These are phyloP conservation scores for Picochlorum sp. DNA, from an alignment of 139 green algal species.

Conservation along the genomic window DNA sequence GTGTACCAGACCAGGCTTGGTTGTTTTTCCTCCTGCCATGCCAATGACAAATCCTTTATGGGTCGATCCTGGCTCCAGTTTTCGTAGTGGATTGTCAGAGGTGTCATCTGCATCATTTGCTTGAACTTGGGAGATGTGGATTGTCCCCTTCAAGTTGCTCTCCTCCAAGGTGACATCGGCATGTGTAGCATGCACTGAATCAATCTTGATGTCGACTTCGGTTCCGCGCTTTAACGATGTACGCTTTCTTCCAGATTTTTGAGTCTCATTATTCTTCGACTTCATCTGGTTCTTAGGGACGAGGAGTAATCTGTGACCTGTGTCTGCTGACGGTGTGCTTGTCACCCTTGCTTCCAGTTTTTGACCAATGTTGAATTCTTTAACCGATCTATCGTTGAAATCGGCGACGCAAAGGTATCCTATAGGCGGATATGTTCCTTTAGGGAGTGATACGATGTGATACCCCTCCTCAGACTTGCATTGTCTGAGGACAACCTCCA, in stretches of 20 bases:
- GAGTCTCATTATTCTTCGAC: not conserved
- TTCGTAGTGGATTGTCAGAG: not conserved
- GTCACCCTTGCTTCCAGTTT: no score
- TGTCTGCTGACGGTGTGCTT: no score
- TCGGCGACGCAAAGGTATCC: not conserved
- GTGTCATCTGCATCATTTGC: not conserved
- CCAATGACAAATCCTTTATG: not conserved
- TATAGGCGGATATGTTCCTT: constrained; percentile 45
- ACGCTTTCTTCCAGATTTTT: not conserved
- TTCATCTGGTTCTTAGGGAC: not conserved
- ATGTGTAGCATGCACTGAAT: constrained; percentile 30
- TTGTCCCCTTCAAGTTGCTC: constrained; percentile 22
- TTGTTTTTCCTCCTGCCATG: not conserved
- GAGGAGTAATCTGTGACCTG: constrained; percentile 15
- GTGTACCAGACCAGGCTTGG: no score
- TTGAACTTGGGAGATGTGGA: constrained; percentile 54
- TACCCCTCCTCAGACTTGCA: constrained; percentile 50
- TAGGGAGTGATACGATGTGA: constrained; percentile 48
- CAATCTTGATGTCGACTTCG: constrained; percentile 36
- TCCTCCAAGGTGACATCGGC: constrained; percentile 32
- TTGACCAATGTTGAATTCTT: no score
- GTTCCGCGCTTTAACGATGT: not conserved
- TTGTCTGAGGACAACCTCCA: constrained; percentile 48
- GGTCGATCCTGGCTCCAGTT: not conserved
- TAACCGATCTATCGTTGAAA: not conserved